A percentile compares a stretch with the other conserved stretches of the same genome.
phyloP scores from a whole-genome alignment of 202 grass and related monocot species.

The Elaeis oleifera region DNA sequence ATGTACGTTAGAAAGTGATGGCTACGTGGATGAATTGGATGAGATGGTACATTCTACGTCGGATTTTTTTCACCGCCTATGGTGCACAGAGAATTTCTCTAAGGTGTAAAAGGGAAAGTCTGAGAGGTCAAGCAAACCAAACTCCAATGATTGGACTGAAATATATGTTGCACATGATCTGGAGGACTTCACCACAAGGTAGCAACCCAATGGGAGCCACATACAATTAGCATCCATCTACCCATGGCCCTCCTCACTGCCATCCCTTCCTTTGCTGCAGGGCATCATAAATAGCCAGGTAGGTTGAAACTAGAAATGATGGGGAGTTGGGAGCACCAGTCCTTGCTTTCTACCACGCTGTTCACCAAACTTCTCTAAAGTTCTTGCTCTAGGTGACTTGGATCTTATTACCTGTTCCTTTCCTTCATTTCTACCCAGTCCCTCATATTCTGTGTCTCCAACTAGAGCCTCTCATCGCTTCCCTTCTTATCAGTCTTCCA shows the following conservation, averaged over 20 bases:
- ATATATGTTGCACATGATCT: background rate
- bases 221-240: background rate
- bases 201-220: background rate
- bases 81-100: no score
- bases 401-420: background rate
- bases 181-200: constrained; percentile 4
- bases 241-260: background rate
- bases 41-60: no score
- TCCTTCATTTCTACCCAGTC: background rate
- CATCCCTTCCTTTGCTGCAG: background rate
- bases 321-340: constrained; percentile 15
- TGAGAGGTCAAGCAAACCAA: background rate
- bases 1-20: no score
- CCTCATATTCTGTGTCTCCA: background rate
- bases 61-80: no score
- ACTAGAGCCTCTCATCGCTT: constrained; percentile 1
- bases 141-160: constrained; percentile 6
- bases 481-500: background rate
- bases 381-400: background rate
- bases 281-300: no score
- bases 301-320: constrained; percentile 18
- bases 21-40: no score
- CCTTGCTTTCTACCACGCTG: constrained; percentile 28
- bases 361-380: constrained; percentile 12
- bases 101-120: background rate